Percentiles rank a stretch among this genome's conserved stretches.
These are phyloP conservation scores for Solanum pinnatisectum DNA, from an alignment of 257 asterid species.

Conservation along the genomic window DNA sequence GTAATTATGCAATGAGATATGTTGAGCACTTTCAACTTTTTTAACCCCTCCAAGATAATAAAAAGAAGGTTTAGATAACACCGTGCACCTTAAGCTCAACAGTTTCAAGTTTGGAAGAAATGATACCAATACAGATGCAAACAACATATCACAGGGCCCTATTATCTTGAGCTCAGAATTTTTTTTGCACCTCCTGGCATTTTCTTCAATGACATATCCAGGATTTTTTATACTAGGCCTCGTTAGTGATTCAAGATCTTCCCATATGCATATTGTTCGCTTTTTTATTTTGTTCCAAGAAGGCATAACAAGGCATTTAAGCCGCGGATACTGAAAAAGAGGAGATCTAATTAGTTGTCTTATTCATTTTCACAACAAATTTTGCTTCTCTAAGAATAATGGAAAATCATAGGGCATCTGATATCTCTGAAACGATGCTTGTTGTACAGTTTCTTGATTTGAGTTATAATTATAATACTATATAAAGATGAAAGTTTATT, in stretches of 20 bases:
- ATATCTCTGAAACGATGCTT: too few relatives aligned
- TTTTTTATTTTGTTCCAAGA: constrained; percentile 65
- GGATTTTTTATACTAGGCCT: constrained; percentile 66
- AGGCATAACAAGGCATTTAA: constrained; percentile 69
- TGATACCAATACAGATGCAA: constrained; percentile 38
- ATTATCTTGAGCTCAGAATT: constrained; percentile 57
- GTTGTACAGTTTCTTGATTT: too few relatives aligned
- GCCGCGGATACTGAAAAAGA: constrained; percentile 44
- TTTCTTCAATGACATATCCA: constrained; percentile 50
- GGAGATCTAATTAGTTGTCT: not conserved
- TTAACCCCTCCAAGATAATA: constrained; percentile 40
- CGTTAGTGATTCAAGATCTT: constrained; percentile 57
- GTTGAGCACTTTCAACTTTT: constrained; percentile 57
- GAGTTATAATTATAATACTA: too few relatives aligned
- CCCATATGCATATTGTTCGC: constrained; percentile 53
- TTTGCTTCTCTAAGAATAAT: not conserved
- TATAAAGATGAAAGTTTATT: too few relatives aligned
- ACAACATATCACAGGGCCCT: constrained; percentile 46
- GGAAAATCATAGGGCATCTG: too few relatives aligned
- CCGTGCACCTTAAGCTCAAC: constrained; percentile 58
- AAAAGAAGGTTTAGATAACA: constrained; percentile 42
- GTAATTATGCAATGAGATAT: constrained; percentile 56
- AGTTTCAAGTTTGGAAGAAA: constrained; percentile 55
- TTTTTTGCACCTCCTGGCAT: constrained; percentile 39
- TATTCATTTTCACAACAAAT: not conserved